Conservation (phyloP, 2,329 filamentous ascomycete species). For the Trichoderma simmonsii region DNA sequence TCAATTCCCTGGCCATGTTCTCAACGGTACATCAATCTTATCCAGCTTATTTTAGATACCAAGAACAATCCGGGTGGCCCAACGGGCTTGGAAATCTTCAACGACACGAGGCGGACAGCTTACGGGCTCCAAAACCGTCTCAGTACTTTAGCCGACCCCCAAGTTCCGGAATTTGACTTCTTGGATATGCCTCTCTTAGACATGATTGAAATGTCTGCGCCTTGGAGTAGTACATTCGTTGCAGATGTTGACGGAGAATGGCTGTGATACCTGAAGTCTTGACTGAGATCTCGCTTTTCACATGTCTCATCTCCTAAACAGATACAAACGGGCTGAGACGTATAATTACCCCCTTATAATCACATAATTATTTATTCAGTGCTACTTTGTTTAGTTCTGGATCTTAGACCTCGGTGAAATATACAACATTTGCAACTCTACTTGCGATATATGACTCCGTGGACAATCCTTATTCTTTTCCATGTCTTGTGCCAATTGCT, state of each 20-base stretch:
- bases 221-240: not conserved
- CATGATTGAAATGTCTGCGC: not conserved
- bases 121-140: not conserved
- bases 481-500: not conserved
- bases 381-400: not conserved
- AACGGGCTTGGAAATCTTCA: not conserved
- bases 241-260: not conserved
- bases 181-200: not conserved
- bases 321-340: not conserved
- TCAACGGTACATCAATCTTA: not conserved
- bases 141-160: not conserved
- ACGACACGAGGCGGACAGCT: not conserved
- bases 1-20: not conserved
- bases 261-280: not conserved
- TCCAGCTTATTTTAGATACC: not conserved
- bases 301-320: not conserved
- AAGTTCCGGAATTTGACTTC: not conserved
- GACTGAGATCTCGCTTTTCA: not conserved
- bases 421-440: not conserved
- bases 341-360: not conserved
- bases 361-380: not conserved
- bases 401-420: not conserved
- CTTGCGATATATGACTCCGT: not conserved
- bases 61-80: not conserved
- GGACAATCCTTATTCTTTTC: not conserved